phyloP scores from a whole-genome alignment of 2,329 filamentous ascomycete species.

The Aspergillus sp. region DNA sequence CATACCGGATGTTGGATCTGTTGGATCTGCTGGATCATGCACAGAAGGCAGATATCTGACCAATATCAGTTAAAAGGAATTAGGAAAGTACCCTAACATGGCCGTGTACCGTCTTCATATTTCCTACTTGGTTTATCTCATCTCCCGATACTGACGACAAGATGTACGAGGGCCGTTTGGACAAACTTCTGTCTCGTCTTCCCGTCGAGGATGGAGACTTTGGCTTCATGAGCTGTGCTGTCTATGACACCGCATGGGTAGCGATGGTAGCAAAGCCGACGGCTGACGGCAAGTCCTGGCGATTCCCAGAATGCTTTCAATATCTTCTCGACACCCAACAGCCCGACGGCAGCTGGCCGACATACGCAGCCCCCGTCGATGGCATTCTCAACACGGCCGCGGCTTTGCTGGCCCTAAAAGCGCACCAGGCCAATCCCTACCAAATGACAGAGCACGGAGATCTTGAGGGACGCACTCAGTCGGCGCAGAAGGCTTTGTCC shows the following conservation, averaged over 20 bases:
- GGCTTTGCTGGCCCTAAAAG: conserved; percentile 22
- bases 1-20: too few relatives aligned
- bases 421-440: conserved; percentile 10
- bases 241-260: conserved; percentile 9
- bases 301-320: conserved; percentile 21
- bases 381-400: conserved; percentile 29
- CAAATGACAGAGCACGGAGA: conserved; percentile 5
- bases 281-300: conserved; percentile 4
- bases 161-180: too few relatives aligned
- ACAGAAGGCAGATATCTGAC: too few relatives aligned
- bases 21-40: too few relatives aligned
- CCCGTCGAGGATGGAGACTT: background rate
- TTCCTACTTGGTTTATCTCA: too few relatives aligned
- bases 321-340: conserved; percentile 15
- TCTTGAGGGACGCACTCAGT: conserved; percentile 10
- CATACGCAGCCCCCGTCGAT: conserved; percentile 20
- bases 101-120: too few relatives aligned
- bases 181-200: too few relatives aligned
- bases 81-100: too few relatives aligned
- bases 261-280: conserved; percentile 3
- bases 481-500: conserved; percentile 12
- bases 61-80: too few relatives aligned
- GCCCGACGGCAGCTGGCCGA: conserved; percentile 7
- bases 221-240: conserved; percentile 5
- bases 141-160: too few relatives aligned